Conservation (phyloP, 768 basidiomycete genomes). For the Trametes elegans region DNA sequence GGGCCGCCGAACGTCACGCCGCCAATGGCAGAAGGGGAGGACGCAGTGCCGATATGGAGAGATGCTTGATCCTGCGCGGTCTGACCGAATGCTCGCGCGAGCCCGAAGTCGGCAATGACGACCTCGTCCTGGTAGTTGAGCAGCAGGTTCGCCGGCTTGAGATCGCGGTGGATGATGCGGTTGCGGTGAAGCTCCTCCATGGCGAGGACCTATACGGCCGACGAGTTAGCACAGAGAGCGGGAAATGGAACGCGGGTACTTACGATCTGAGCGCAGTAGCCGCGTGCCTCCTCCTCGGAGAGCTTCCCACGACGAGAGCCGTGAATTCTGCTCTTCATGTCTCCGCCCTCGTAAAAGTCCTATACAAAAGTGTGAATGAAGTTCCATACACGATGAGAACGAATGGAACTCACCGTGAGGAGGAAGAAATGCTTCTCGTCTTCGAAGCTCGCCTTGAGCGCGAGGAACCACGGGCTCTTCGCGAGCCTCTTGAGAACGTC, state of each 20-base stretch:
- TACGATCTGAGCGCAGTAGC: slow-evolving; percentile 68
- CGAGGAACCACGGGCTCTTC: slow-evolving; percentile 8
- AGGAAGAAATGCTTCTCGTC: slow-evolving; percentile 26
- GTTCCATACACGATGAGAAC: too few relatives aligned
- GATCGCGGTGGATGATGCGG: slow-evolving; percentile 28
- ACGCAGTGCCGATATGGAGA: not conserved
- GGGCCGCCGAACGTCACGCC: not conserved
- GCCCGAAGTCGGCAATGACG: slow-evolving; percentile 24
- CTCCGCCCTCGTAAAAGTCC: too few relatives aligned
- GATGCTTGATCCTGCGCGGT: not conserved
- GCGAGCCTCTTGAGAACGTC: not conserved
- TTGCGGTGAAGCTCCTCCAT: slow-evolving; percentile 18
- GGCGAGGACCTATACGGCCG: slow-evolving; percentile 18
- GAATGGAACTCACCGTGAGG: slow-evolving; percentile 47
- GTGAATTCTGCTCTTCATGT: too few relatives aligned
- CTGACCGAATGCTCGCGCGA: slow-evolving; percentile 24
- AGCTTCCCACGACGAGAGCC: too few relatives aligned
- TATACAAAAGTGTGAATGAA: too few relatives aligned
- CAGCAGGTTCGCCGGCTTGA: slow-evolving; percentile 29
- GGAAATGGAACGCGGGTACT: slow-evolving; percentile 20
- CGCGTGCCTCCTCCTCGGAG: too few relatives aligned
- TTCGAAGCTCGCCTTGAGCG: slow-evolving; percentile 21
- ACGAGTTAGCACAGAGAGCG: not conserved
- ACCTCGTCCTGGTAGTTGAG: slow-evolving; percentile 17
- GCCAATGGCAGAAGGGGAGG: not conserved